phyloP scores from a whole-genome alignment of 306 rosid species.

The Prunus dulcis region DNA sequence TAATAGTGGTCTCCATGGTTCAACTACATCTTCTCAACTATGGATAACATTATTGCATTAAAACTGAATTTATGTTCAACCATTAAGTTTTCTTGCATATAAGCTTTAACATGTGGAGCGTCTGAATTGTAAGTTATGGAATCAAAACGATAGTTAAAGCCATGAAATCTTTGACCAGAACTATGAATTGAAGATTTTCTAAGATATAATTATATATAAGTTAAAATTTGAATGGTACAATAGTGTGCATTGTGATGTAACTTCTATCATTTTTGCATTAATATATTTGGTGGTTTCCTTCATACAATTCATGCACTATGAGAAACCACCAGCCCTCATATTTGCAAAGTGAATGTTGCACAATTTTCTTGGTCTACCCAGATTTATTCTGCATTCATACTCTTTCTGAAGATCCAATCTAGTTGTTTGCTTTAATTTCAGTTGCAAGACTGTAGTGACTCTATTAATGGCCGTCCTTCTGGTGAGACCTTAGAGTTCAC shows the following conservation, averaged over 20 bases:
- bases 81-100: neutral
- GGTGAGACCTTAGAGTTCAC: constrained; percentile 54
- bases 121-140: neutral
- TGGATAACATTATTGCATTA: neutral
- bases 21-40: neutral
- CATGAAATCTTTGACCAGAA: neutral
- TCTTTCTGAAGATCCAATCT: constrained; percentile 8
- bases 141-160: neutral
- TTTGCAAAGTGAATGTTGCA: constrained; percentile 7
- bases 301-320: neutral
- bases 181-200: neutral
- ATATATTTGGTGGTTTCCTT: neutral
- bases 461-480: constrained; percentile 36
- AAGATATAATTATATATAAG: neutral
- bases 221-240: neutral
- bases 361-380: neutral
- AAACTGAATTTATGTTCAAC: neutral
- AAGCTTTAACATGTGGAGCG: neutral
- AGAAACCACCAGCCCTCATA: neutral
- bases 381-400: constrained; percentile 8
- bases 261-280: neutral
- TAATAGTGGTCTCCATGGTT: neutral
- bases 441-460: constrained; percentile 46
- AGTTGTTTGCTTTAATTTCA: constrained; percentile 27
- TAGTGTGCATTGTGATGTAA: neutral